Base-by-base conservation (phyloP, 2,329 filamentous ascomycete genomes). In the Botryotinia narcissicola region DNA sequence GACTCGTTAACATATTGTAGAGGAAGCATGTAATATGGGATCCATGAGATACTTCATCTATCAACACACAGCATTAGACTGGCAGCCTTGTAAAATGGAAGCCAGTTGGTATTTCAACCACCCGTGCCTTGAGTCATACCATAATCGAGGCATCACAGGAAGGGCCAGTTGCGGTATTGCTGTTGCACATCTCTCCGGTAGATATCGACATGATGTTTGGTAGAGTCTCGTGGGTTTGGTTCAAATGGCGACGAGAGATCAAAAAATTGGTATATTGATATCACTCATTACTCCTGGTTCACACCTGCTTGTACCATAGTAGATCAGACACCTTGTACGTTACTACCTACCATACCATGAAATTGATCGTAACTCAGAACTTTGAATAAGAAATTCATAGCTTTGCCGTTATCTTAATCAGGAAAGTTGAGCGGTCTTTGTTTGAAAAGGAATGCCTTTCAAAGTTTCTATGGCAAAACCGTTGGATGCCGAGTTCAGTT, bases 21-120 rank as follows among this genome's bases (percentile, higher is more conserved):
- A 84, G 62, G 82, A 86, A 57, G 84, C 81, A 3, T 87, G 85
- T 77, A 86, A 87, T 74, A 81, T 87, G 9, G 85, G 81, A 0
- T 87, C 85, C 0, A 82, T 87, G n/a, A 2, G 85, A 85, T 0
- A 85, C 85, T 0, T 79, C 81, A 72, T 84, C 84, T 0, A 78
- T 83, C 5, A 81, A 83, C 1, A 81, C 86, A 81, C 81, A 81
- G 32, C 77, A 81, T 16, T 76, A 83, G 62, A 80, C 86, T 37
- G 86, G 86, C 0, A 83, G 81, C 29, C 80, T 88, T 57, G 79
- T 79, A n/a, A 83, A 82, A 20, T 85, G 85, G 0, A 84, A 84
- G 74, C 79, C 80, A 48, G 86, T 86, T 2, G 86, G 88, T 78
- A 74, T 88, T 0, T 14, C 35, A 37, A 25, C 10, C 20, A 87